Base-by-base conservation (phyloP, 345 rosid genomes). In the Trapa bicornis region DNA sequence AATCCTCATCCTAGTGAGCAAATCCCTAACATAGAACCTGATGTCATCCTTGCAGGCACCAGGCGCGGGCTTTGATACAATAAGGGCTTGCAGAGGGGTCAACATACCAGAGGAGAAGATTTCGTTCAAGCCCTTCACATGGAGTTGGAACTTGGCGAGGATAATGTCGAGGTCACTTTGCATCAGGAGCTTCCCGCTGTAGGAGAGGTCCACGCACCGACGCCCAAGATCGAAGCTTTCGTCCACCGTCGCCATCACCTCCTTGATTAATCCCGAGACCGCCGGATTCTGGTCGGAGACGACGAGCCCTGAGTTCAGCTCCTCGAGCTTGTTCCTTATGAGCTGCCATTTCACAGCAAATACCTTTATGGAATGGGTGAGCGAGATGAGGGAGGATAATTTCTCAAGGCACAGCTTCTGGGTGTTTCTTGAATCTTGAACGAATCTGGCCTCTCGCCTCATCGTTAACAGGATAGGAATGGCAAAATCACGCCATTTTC, bases 101-200 rank as follows among this genome's bases (percentile, higher is more conserved):
- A 89, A 72, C 71, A 84, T 74, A 69, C 93, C 93, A 12, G 82
- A 80, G 3, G 82, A 75, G 79, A 84, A 86, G 74, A 91, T 72
- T 76, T 79, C 86, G 36, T 86, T 75, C 32, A 94, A 79, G 65
- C 77, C 78, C 78, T 80, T 84, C 36, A 82, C 70, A 42, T 85
- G 87, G 0, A 61, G 63, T 56, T 86, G 91, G 48, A 91, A 76
- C 67, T 77, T 94, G 1, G 84, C 73, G 0, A 84, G 81, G 63
- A 89, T 64, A 3, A 85, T 78, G 72, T 94, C 97, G 66, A 94
- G 77, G 78, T 91, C 92, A 68, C 97, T 90, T 80, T 94, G 97
- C 99, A 94, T 94, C 83, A 90, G 75, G 17, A 94, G 95, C 89
- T 90, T 90, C 17, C 99, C 99, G 64, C 84, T 80, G 83, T 79